Evolutionary conservation across 305 asterid species (phyloP), one percentile per base, ranked within the genome.

Genomic region (Nicotiana rustica): DNA sequence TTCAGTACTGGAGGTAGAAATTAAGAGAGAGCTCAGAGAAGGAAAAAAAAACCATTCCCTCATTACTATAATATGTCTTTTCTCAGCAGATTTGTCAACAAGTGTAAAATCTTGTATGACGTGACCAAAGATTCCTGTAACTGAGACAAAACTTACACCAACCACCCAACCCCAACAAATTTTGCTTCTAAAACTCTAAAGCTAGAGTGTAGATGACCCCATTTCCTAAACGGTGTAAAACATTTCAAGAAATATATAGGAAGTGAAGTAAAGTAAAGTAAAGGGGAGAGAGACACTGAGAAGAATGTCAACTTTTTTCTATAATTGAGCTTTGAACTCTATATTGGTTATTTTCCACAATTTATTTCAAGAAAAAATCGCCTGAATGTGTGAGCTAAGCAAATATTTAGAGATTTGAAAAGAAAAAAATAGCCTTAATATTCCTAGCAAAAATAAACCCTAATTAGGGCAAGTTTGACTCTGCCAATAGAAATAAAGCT

Each of bases 41-140:
- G 25, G 75, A 29, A 33, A 68, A 57, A 57, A 12, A 73, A 29
- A 17, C 52, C 66, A 55, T 49, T 67, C 52, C 66, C 15, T n/a
- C 29, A 71, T 67, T 67, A 56, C 82, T 66, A 60, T 61, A 79
- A 80, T 76, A 69, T 85, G 78, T 78, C 86, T 83, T 86, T 79
- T 82, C 87, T 89, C 90, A 88, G 71, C 90, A 87, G 80, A 73
- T 83, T 84, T 85, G 86, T 88, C 85, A 85, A 88, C 89, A 91
- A 86, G 84, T 83, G 90, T 90, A 85, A 88, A 88, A 89, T 89
- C 92, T 62, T 88, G 87, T 84, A 68, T 90, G 93, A 90, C 92
- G 91, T 88, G 92, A 89, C 85, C 83, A 89, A 91, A 93, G 91
- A 91, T 91, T 88, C 90, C 88, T 87, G 83, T 62, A 83, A 82